Percentiles rank a stretch among this genome's conserved stretches.
phyloP scores from a whole-genome alignment of 176 grass and related monocot genomes.

The Triticum dicoccoides region DNA sequence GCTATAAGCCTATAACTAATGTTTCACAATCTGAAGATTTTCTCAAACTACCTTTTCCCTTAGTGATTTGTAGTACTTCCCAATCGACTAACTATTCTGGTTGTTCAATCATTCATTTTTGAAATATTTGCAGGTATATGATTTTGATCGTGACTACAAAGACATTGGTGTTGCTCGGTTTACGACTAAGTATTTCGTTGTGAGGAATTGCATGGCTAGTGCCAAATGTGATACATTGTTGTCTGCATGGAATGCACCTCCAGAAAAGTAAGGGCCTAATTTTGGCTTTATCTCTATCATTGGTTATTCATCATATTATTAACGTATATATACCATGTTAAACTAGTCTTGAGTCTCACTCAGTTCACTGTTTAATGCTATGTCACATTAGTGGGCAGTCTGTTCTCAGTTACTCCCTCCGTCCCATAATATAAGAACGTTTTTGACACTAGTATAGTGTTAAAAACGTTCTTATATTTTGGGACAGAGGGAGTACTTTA shows the following conservation, averaged over 20 bases:
- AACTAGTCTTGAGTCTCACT: not conserved
- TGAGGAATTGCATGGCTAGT: conserved; percentile 88
- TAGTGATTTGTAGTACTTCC: not conserved
- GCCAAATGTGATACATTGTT: conserved; percentile 91
- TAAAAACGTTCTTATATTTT: too few relatives aligned
- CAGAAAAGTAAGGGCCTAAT: conserved; percentile 75
- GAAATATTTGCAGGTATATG: conserved; percentile 60
- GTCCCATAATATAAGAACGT: too few relatives aligned
- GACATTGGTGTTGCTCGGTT: conserved; percentile 89
- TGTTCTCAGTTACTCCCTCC: not conserved
- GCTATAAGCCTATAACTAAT: not conserved
- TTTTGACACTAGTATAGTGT: too few relatives aligned
- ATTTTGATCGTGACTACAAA: conserved; percentile 99
- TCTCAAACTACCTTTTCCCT: not conserved
- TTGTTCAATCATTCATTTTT: conserved; percentile 18
- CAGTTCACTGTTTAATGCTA: not conserved
- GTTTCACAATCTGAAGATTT: conserved; percentile 14
- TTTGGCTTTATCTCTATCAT: not conserved
- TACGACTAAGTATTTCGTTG: conserved; percentile 93
- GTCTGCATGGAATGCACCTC: conserved; percentile 94
- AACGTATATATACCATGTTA: not conserved
- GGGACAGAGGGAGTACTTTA: not conserved
- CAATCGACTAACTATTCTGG: not conserved
- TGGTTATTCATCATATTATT: not conserved
- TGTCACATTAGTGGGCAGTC: not conserved